phyloP scores from a whole-genome alignment of 331 rosid species.

The Phaseolus coccineus region DNA sequence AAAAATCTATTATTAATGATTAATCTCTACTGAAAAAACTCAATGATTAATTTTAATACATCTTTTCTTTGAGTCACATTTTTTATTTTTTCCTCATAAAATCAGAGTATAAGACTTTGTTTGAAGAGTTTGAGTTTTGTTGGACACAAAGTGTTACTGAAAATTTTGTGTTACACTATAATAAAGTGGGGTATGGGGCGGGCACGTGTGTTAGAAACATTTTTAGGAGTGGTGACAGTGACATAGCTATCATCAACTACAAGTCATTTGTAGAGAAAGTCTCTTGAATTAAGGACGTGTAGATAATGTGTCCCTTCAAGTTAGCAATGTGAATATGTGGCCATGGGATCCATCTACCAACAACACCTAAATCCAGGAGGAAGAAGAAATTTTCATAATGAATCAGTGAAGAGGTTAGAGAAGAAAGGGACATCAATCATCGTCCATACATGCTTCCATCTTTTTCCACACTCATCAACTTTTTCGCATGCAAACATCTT shows the following conservation, averaged over 20 bases:
- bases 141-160: neutral
- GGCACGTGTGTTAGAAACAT: slow-evolving; percentile 45
- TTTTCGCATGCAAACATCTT: slow-evolving; percentile 47
- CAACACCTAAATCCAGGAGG: slow-evolving; percentile 46
- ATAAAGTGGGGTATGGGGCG: slow-evolving; percentile 18
- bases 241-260: slow-evolving; percentile 37
- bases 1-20: too few relatives aligned
- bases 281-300: neutral
- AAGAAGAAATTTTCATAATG: slow-evolving; percentile 41
- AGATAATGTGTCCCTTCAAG: slow-evolving; percentile 38
- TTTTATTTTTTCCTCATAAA: too few relatives aligned
- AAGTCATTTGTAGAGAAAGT: neutral
- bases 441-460: slow-evolving; percentile 37
- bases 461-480: slow-evolving; percentile 32
- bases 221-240: slow-evolving; percentile 30
- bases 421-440: slow-evolving; percentile 39
- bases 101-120: too few relatives aligned
- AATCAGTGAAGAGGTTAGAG: slow-evolving; percentile 31
- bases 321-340: slow-evolving; percentile 13
- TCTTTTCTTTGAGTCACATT: too few relatives aligned
- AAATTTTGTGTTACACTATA: neutral
- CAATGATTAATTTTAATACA: too few relatives aligned
- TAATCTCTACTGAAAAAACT: too few relatives aligned
- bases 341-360: slow-evolving; percentile 34
- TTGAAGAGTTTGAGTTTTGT: too few relatives aligned